Conservation (phyloP, 1,284 basidiomycete genomes). For the Veloboletus limbatus region DNA sequence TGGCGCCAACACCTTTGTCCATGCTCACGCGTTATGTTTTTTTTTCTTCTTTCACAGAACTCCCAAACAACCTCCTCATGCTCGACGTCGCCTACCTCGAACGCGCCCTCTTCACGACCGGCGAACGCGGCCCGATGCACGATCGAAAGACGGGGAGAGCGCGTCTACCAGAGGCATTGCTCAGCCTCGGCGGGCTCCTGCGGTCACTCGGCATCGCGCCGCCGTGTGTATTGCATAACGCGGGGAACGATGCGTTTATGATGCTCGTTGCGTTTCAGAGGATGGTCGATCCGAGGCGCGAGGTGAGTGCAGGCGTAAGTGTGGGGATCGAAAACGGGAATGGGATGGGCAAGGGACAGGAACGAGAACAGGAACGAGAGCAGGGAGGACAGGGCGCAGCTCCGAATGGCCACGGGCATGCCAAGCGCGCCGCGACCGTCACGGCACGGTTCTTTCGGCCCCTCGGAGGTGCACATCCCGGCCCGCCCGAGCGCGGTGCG, state of each 20-base stretch:
- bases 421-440: slow-evolving; percentile 14
- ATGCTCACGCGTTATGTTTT: too few relatives aligned
- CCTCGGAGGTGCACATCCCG: neutral
- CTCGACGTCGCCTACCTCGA: slow-evolving; percentile 68
- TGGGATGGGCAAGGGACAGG: neutral
- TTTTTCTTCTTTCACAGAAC: slow-evolving; percentile 41
- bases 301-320: too few relatives aligned
- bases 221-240: slow-evolving; percentile 53
- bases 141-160: slow-evolving; percentile 52
- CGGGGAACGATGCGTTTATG: slow-evolving; percentile 72
- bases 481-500: too few relatives aligned
- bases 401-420: too few relatives aligned
- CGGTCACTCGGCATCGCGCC: slow-evolving; percentile 45
- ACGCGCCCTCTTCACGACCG: slow-evolving; percentile 53
- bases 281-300: slow-evolving; percentile 48
- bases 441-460: slow-evolving; percentile 23
- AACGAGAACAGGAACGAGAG: neutral
- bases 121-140: slow-evolving; percentile 56
- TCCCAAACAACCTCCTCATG: slow-evolving; percentile 72
- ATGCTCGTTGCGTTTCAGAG: slow-evolving; percentile 60
- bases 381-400: too few relatives aligned
- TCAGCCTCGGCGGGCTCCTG: slow-evolving; percentile 56
- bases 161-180: slow-evolving; percentile 46
- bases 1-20: too few relatives aligned
- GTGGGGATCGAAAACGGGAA: neutral